Base-by-base conservation (phyloP, 495 filamentous ascomycete species). In the Monascus purpureus region DNA sequence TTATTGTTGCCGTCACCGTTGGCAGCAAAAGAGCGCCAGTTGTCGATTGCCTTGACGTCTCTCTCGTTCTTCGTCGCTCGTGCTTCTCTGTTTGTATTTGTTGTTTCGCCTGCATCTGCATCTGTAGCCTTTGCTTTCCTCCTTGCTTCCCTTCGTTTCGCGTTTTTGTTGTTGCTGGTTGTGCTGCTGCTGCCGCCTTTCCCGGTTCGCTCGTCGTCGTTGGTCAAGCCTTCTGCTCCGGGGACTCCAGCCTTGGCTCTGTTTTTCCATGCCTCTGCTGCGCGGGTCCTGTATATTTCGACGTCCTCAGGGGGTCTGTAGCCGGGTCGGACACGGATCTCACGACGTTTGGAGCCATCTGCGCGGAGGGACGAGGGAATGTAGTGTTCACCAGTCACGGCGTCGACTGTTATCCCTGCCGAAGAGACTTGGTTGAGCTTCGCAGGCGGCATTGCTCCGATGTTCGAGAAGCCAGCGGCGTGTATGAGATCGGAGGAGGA, bases 241-340 rank as follows among this genome's bases (percentile, higher is more conserved):
- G 87, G 82, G 3, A 95, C 68, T 41, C 80, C 78, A 32, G 70
- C 74, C 38, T 66, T 79, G 8, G 77, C 81, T 13, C 86, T 73
- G 42, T 66, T 85, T 55, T 84, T 88, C 65, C 82, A 93, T 24
- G 70, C 75, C 41, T 88, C 81, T 15, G 87, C 87, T 4, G 77
- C 81, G 25, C 80, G 75, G 59, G 93, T 96, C 65, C 82, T 90
- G 70, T 96, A 99, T 22, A 93, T 62, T 47, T 95, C 84, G 36
- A 95, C 81, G 55, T 99, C 92, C 53, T 99, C 92, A 2, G 90
- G 88, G 0, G 92, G 92, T 20, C 73, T 73, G 56, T 96, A 99
- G 28, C 92, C 92, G 8, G 88, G 87, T 2, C 83, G 74, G 25
- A 99, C 81, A 40, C 81, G 81, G 33, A 94, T 96, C 47, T 94